Conservation (phyloP, 768 basidiomycete species). For the Mycena chlorophos region DNA sequence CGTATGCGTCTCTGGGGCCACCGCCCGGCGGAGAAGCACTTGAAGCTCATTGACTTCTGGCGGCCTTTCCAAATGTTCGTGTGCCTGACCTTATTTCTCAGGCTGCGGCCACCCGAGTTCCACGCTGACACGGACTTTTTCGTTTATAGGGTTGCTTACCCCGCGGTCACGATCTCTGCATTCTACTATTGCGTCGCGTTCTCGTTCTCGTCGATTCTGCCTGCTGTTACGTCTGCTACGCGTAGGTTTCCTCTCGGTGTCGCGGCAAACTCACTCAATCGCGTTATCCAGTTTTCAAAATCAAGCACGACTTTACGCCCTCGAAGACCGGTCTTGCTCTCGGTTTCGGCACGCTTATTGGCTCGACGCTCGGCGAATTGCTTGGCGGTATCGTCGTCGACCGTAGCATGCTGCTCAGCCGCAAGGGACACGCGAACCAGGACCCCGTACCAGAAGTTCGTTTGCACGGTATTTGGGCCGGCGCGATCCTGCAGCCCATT, state of each 20-base stretch:
- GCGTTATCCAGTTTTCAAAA: conserved; percentile 8
- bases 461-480: conserved; percentile 19
- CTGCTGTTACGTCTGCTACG: conserved; percentile 23
- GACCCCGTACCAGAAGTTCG: conserved; percentile 18
- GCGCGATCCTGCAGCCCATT: conserved; percentile 20
- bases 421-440: conserved; percentile 5
- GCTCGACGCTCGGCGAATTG: conserved; percentile 19
- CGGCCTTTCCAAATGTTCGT: conserved; percentile 20
- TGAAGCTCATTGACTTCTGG: conserved; percentile 14
- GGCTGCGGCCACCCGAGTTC: not conserved
- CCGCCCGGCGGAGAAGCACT: conserved; percentile 18
- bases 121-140: not conserved
- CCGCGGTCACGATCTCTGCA: conserved; percentile 17
- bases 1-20: conserved; percentile 16
- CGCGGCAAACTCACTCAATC: not conserved
- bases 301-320: conserved; percentile 13
- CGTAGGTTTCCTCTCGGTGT: not conserved
- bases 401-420: conserved; percentile 17
- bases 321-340: conserved; percentile 21
- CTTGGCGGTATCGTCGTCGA: conserved; percentile 21
- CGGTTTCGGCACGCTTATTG: conserved; percentile 18
- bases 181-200: conserved; percentile 20
- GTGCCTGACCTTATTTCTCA: not conserved
- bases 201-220: conserved; percentile 17
- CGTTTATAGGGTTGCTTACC: conserved; percentile 13